phyloP scores from a whole-genome alignment of 2,329 filamentous ascomycete genomes.

The Aspergillus caelatus region DNA sequence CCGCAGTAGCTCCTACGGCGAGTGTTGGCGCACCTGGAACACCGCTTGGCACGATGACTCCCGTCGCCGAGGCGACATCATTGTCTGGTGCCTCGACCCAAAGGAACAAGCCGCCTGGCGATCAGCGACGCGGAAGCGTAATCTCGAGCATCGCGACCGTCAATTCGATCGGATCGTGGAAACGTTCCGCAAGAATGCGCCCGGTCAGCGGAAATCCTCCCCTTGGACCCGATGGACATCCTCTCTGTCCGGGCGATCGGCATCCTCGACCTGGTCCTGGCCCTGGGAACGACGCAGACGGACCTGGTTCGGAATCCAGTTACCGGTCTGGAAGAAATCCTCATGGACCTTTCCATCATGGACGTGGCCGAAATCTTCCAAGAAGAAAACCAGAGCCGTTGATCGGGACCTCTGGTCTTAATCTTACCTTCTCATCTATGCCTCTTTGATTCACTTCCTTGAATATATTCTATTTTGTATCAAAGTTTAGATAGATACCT shows the following conservation, averaged over 20 bases:
- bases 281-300: slow-evolving; percentile 21
- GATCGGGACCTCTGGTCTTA: slow-evolving; percentile 2
- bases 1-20: slow-evolving; percentile 52
- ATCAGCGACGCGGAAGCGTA: slow-evolving; percentile 27
- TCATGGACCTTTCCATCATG: slow-evolving; percentile 11
- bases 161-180: slow-evolving; percentile 42
- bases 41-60: slow-evolving; percentile 65
- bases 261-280: slow-evolving; percentile 25
- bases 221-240: slow-evolving; percentile 14
- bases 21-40: slow-evolving; percentile 65
- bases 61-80: slow-evolving; percentile 62
- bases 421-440: neutral
- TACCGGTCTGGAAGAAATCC: slow-evolving; percentile 12
- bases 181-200: slow-evolving; percentile 30
- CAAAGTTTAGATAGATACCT: neutral
- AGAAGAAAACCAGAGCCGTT: slow-evolving; percentile 16
- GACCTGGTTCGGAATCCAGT: slow-evolving; percentile 16
- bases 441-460: neutral
- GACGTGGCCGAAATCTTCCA: slow-evolving; percentile 7
- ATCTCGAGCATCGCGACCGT: slow-evolving; percentile 28
- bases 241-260: slow-evolving; percentile 3
- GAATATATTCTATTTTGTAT: neutral
- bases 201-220: slow-evolving; percentile 15
- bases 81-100: slow-evolving; percentile 59
- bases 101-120: slow-evolving; percentile 40